These are phyloP conservation scores for Ehretia macrophylla DNA, from an alignment of 257 asterid species.

Conservation along the genomic window DNA sequence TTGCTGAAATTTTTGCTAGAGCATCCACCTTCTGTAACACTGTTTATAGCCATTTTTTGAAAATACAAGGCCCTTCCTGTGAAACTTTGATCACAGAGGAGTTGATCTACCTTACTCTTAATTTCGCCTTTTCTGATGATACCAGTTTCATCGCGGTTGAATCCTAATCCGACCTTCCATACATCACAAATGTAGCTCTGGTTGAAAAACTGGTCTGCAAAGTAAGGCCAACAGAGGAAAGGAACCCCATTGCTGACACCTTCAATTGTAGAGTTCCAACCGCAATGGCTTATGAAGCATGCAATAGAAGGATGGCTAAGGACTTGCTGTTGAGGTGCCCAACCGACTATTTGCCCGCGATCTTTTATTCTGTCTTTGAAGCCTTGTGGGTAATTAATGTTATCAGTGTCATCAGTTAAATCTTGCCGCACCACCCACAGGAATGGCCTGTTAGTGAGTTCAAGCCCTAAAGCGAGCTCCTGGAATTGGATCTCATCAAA, in stretches of 20 bases:
- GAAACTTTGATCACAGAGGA: conserved; percentile 21
- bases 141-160: conserved; percentile 23
- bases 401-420: not conserved
- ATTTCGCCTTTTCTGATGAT: conserved; percentile 23
- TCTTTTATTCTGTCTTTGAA: conserved; percentile 27
- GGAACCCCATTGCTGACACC: conserved; percentile 48
- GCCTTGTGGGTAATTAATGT: conserved; percentile 38
- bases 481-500: conserved; percentile 40
- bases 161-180: conserved; percentile 37
- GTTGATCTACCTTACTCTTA: conserved; percentile 28
- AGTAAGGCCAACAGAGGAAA: conserved; percentile 61
- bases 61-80: conserved; percentile 30
- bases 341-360: conserved; percentile 29
- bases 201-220: conserved; percentile 46
- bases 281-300: conserved; percentile 57
- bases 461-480: conserved; percentile 56
- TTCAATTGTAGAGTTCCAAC: conserved; percentile 57
- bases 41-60: conserved; percentile 16
- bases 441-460: conserved; percentile 34
- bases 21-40: conserved; percentile 28
- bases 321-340: conserved; percentile 56
- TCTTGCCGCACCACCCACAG: conserved; percentile 54
- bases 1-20: conserved; percentile 30
- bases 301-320: conserved; percentile 48
- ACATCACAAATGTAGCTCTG: conserved; percentile 42